Evolutionary conservation across 75 land plant genomes (phyloP).

Genomic region (Cryptomeria japonica): DNA sequence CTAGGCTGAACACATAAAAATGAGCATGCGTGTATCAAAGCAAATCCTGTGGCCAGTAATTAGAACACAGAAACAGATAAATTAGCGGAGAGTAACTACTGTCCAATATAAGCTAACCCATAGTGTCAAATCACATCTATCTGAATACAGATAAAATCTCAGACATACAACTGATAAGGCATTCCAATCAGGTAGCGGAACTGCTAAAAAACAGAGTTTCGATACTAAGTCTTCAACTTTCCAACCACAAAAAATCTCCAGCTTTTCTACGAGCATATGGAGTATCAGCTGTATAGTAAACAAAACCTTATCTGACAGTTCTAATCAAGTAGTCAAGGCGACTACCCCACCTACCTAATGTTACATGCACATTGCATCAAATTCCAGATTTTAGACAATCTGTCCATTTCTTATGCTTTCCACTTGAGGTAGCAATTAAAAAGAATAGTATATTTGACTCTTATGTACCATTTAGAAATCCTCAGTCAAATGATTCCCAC

Average conservation of each 20-base stretch:
- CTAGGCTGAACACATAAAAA: too few relatives aligned
- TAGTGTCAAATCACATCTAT: too few relatives aligned
- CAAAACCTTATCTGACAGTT: not conserved
- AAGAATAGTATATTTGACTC: not conserved
- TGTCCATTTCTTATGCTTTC: not conserved
- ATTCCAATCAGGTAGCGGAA: not conserved
- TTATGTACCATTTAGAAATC: not conserved
- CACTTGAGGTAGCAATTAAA: not conserved
- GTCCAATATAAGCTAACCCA: too few relatives aligned
- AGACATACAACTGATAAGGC: too few relatives aligned
- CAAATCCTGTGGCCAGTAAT: too few relatives aligned
- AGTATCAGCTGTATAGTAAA: not conserved
- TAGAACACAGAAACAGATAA: too few relatives aligned
- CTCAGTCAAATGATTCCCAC: slow-evolving; percentile 60
- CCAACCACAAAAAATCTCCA: not conserved
- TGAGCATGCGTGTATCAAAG: too few relatives aligned
- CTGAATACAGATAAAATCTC: too few relatives aligned
- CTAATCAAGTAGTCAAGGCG: not conserved
- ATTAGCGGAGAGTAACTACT: too few relatives aligned
- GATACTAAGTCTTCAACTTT: not conserved
- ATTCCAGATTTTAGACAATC: not conserved
- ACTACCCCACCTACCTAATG: not conserved
- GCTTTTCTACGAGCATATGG: not conserved
- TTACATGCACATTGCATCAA: not conserved
- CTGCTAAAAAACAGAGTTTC: not conserved